Evolutionary conservation across 192 early-diverging fungal species (phyloP).

Genomic region (Backusella australiensis): DNA sequence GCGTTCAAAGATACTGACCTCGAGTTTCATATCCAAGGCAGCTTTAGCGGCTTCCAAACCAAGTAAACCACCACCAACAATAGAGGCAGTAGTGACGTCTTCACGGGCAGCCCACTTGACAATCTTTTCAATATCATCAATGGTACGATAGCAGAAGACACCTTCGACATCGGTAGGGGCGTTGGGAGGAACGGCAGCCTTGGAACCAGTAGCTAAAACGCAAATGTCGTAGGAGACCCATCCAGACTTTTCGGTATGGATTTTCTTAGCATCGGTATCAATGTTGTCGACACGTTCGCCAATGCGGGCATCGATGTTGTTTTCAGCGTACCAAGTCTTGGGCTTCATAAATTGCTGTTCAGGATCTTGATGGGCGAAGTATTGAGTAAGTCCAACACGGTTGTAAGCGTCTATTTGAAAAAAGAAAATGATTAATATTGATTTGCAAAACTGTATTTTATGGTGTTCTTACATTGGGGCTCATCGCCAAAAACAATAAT

Average conservation of each 20-base stretch:
- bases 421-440: not conserved
- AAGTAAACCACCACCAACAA: conserved; percentile 66
- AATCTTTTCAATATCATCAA: conserved; percentile 58
- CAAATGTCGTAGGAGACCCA: conserved; percentile 51
- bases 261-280: conserved; percentile 35
- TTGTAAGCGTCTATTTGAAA: conserved; percentile 58
- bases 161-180: conserved; percentile 44
- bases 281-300: conserved; percentile 43
- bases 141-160: conserved; percentile 65
- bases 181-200: conserved; percentile 51
- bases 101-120: conserved; percentile 36
- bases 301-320: conserved; percentile 40
- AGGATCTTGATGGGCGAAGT: conserved; percentile 51
- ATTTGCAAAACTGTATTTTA: not conserved
- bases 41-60: conserved; percentile 72
- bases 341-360: conserved; percentile 45
- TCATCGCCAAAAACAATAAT: conserved; percentile 58
- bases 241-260: conserved; percentile 20
- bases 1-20: conserved; percentile 55
- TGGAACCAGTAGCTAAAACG: conserved; percentile 61
- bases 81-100: conserved; percentile 39
- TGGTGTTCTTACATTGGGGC: not conserved
- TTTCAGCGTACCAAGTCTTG: conserved; percentile 51
- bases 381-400: conserved; percentile 63
- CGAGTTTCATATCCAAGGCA: conserved; percentile 46